These are phyloP conservation scores for Cicer arietinum DNA, from an alignment of 306 rosid species.

Conservation along the genomic window DNA sequence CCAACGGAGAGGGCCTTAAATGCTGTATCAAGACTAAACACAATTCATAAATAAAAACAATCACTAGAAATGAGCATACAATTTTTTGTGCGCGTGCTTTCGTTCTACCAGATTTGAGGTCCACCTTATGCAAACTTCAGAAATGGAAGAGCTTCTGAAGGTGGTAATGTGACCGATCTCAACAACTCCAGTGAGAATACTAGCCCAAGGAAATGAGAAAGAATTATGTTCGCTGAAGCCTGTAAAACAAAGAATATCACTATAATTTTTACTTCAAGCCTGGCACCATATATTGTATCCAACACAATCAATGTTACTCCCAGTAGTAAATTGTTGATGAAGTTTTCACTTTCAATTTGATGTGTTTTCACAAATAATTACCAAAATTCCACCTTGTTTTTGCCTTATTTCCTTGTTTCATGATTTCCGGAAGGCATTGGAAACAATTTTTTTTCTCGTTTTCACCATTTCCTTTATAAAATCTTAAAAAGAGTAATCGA, in stretches of 20 bases:
- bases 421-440: not conserved
- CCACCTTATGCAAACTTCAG: slow-evolving; percentile 65
- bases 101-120: slow-evolving; percentile 11
- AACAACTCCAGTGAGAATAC: slow-evolving; percentile 86
- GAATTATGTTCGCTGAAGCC: slow-evolving; percentile 98
- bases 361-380: not conserved
- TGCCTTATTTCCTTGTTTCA: not conserved
- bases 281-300: slow-evolving; percentile 24
- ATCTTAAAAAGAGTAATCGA: not conserved
- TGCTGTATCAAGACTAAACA: slow-evolving; percentile 33
- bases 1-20: slow-evolving; percentile 22
- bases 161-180: slow-evolving; percentile 81
- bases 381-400: not conserved
- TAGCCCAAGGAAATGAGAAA: slow-evolving; percentile 94
- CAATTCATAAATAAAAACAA: slow-evolving; percentile 29
- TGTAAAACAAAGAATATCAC: slow-evolving; percentile 40
- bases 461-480: not conserved
- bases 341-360: not conserved
- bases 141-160: slow-evolving; percentile 62
- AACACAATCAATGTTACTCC: slow-evolving; percentile 18
- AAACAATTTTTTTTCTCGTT: not conserved
- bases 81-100: not conserved
- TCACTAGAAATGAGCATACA: slow-evolving; percentile 29
- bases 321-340: not conserved
- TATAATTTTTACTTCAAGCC: slow-evolving; percentile 14